phyloP scores from a whole-genome alignment of 2,329 filamentous ascomycete species.

The Neonectria hederae region DNA sequence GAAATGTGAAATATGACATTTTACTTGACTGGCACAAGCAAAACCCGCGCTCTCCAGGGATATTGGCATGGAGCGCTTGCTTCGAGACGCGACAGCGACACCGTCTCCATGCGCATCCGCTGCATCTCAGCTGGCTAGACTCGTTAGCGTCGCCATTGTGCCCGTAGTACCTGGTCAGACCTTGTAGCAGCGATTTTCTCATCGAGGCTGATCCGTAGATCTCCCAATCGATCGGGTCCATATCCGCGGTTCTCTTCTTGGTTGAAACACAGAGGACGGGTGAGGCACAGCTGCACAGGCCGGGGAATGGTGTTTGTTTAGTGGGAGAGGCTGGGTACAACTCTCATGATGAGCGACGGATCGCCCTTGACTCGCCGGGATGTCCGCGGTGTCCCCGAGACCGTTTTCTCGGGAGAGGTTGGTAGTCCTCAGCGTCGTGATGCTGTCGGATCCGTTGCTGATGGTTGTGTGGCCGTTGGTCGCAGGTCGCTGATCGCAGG shows the following conservation, averaged over 20 bases:
- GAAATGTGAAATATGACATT: slow-evolving; percentile 3
- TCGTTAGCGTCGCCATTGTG: slow-evolving; percentile 25
- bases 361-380: no score
- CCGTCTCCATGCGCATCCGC: slow-evolving; percentile 11
- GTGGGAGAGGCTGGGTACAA: slow-evolving; percentile 25
- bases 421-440: slow-evolving; percentile 3
- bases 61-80: slow-evolving; percentile 29
- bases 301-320: slow-evolving; percentile 35
- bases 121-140: slow-evolving; percentile 21
- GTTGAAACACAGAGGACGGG: slow-evolving; percentile 33
- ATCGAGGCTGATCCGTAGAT: slow-evolving; percentile 6
- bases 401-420: slow-evolving; percentile 18
- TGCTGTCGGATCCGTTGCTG: slow-evolving; percentile 5
- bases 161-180: slow-evolving; percentile 11
- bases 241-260: slow-evolving; percentile 17
- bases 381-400: slow-evolving; percentile 32
- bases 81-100: slow-evolving; percentile 15
- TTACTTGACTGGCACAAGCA: slow-evolving; percentile 18
- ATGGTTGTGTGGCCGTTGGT: not conserved
- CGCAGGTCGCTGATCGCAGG: no score
- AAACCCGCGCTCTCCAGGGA: slow-evolving; percentile 9
- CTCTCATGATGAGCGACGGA: slow-evolving; percentile 12
- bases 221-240: slow-evolving; percentile 33
- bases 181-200: slow-evolving; percentile 11
- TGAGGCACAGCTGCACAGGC: slow-evolving; percentile 28